A percentile compares a stretch with the other conserved stretches of the same genome.
These are phyloP conservation scores for Erigeron philadelphicus DNA, from an alignment of 140 eudicot species.

Conservation along the genomic window DNA sequence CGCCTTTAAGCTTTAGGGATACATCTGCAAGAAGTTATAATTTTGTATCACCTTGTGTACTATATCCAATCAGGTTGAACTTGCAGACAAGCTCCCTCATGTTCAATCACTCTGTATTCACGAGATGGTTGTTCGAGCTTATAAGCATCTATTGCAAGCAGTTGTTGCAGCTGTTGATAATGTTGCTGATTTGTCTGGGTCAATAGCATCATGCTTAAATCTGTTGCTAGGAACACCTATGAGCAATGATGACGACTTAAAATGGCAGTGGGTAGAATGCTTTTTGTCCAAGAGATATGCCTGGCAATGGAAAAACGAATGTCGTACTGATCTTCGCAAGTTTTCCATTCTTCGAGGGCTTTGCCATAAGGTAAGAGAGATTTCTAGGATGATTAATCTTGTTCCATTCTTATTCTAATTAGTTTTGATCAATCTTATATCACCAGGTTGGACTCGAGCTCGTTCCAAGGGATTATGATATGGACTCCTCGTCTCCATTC, in stretches of 20 bases:
- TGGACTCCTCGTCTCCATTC: slow-evolving; percentile 78
- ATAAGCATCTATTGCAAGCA: slow-evolving; percentile 84
- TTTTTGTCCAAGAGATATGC: slow-evolving; percentile 70
- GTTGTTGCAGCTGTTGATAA: slow-evolving; percentile 69
- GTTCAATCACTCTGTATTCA: slow-evolving; percentile 86
- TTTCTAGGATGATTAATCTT: not conserved
- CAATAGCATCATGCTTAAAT: slow-evolving; percentile 78
- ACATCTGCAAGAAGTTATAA: slow-evolving; percentile 1
- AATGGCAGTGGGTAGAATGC: slow-evolving; percentile 74
- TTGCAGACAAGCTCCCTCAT: slow-evolving; percentile 94
- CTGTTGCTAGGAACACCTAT: slow-evolving; percentile 57
- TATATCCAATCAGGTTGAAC: slow-evolving; percentile 58
- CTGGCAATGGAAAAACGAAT: slow-evolving; percentile 69
- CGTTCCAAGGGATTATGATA: slow-evolving; percentile 80
- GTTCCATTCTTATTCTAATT: slow-evolving; percentile 4
- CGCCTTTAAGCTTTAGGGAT: slow-evolving; percentile 2
- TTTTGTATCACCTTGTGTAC: slow-evolving; percentile 9
- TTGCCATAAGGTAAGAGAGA: slow-evolving; percentile 69
- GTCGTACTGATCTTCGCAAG: slow-evolving; percentile 58
- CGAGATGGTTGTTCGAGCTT: slow-evolving; percentile 93
- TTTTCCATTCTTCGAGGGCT: slow-evolving; percentile 90
- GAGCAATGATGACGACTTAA: slow-evolving; percentile 46
- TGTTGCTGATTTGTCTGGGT: slow-evolving; percentile 51
- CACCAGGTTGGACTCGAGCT: slow-evolving; percentile 85
- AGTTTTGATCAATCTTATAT: slow-evolving; percentile 14